Base-by-base conservation (phyloP, 768 basidiomycete species). In the Agaricus blazei region DNA sequence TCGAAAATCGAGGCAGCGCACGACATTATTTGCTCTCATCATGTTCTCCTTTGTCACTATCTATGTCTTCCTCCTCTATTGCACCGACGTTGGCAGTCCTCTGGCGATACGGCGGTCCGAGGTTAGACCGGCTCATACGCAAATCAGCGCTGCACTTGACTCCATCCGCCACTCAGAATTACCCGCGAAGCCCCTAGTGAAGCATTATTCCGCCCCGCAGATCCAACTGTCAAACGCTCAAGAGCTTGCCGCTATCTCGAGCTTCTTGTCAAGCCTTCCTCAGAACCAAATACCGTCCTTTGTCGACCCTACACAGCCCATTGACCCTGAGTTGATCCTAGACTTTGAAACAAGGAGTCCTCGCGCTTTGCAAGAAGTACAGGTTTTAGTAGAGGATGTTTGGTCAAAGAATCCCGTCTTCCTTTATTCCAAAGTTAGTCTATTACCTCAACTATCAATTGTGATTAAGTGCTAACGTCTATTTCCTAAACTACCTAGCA, bases 251-350 rank as follows among this genome's bases (percentile, higher is more conserved):
- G 87, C 90, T 2, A 71, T 90, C 46, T 79, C 85, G 2, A 82
- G 80, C 55, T 92, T 91, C 69, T 74, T 92, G 41, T 82, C 83
- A 0, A 84, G 85, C 49, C 75, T 90, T 23, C 81, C 87, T 0
- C 82, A 87, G 67, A 92, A 92, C 68, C 76, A 85, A 54, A 82
- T 93, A 54, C 89, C 91, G 1, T 65, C 71, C 0, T 72, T 73
- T 5, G 78, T 90, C 44, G 81, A 92, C 62, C 86, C 90, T 0
- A 61, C 74, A 9, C 59, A 61, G 9, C 81, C 88, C 7, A 82
- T 92, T 56, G 90, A 93, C 66, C 88, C 91, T 3, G 81, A 90
- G 62, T 80, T 92, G 54, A 79, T 93, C 4, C 77, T 93, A 41
- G 90, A 89, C 62, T 93, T 93, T 65, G 89, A 93, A 65, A 87